Evolutionary conservation across 2,329 filamentous ascomycete genomes (phyloP).

Genomic region (Lojkania enalia): DNA sequence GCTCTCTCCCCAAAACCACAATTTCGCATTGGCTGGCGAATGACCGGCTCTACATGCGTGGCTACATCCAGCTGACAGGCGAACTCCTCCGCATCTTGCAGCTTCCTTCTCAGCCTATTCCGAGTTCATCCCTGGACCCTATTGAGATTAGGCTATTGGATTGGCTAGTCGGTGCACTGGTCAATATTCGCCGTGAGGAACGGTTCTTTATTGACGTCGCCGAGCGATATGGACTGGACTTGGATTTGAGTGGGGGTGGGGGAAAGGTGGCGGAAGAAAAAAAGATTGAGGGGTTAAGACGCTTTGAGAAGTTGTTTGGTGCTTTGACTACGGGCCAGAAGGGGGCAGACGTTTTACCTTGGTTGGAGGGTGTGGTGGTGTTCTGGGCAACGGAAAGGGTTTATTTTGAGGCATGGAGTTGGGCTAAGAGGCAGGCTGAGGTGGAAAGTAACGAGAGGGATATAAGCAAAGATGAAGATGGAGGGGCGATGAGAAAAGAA

Average conservation of each 20-base stretch:
- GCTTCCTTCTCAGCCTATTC: slow-evolving; percentile 16
- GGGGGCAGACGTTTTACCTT: slow-evolving; percentile 22
- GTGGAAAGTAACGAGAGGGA: neutral
- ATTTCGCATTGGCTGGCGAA: slow-evolving; percentile 42
- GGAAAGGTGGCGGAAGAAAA: slow-evolving; percentile 12
- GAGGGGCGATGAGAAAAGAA: slow-evolving; percentile 64
- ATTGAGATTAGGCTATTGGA: slow-evolving; percentile 29
- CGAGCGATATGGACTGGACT: slow-evolving; percentile 28
- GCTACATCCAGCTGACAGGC: slow-evolving; percentile 34
- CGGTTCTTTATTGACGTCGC: slow-evolving; percentile 38
- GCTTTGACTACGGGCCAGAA: slow-evolving; percentile 13
- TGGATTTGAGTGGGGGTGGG: slow-evolving; percentile 14
- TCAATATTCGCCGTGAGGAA: slow-evolving; percentile 38
- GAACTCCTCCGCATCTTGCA: slow-evolving; percentile 25
- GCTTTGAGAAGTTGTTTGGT: slow-evolving; percentile 34
- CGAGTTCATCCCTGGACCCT: slow-evolving; percentile 16
- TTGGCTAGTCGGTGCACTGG: slow-evolving; percentile 36
- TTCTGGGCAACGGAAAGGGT: slow-evolving; percentile 42
- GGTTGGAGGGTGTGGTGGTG: slow-evolving; percentile 37
- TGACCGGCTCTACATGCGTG: slow-evolving; percentile 38
- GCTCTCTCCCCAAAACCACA: slow-evolving; percentile 31
- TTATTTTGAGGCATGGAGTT: slow-evolving; percentile 41
- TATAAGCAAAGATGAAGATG: slow-evolving; percentile 59
- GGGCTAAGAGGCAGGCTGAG: slow-evolving; percentile 30
- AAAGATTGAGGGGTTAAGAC: slow-evolving; percentile 33